Conservation (phyloP, 306 rosid genomes). For the Vigna hirtella region DNA sequence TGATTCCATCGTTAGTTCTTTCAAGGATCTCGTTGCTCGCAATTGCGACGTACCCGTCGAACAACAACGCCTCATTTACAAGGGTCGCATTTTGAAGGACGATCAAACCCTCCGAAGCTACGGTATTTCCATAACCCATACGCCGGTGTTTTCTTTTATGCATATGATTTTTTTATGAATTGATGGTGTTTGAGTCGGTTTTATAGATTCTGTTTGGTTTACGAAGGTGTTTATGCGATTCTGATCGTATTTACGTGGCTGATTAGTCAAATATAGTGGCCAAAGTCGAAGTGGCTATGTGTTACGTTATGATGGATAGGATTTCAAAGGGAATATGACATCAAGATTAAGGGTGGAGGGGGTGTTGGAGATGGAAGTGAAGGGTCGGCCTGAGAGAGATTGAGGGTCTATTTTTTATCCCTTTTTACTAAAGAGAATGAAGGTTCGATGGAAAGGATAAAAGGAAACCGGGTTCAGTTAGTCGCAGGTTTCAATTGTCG, state of each 20-base stretch:
- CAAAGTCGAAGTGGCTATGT: not conserved
- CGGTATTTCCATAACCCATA: constrained; percentile 52
- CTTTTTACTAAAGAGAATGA: not conserved
- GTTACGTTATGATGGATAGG: constrained; percentile 35
- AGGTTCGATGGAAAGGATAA: not conserved
- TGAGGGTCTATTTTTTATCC: not conserved
- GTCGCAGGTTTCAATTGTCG: not conserved
- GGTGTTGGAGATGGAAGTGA: constrained; percentile 13
- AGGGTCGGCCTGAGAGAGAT: not conserved
- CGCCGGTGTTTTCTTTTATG: not conserved
- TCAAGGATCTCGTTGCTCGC: constrained; percentile 62
- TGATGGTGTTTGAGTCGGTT: constrained; percentile 13
- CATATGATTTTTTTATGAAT: constrained; percentile 16
- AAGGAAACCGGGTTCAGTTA: not conserved
- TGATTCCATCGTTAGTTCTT: constrained; percentile 62
- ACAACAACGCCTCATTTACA: constrained; percentile 86
- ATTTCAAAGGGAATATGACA: not conserved
- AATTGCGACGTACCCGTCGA: constrained; percentile 64
- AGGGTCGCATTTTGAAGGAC: constrained; percentile 86
- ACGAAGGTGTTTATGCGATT: constrained; percentile 2
- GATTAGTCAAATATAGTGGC: constrained; percentile 28
- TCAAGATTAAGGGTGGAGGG: not conserved
- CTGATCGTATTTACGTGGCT: constrained; percentile 5
- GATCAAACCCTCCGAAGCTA: constrained; percentile 81
- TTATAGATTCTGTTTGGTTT: not conserved